Conservation (phyloP, 1,139 yeast genomes). For the Kodamaea alishanica region DNA sequence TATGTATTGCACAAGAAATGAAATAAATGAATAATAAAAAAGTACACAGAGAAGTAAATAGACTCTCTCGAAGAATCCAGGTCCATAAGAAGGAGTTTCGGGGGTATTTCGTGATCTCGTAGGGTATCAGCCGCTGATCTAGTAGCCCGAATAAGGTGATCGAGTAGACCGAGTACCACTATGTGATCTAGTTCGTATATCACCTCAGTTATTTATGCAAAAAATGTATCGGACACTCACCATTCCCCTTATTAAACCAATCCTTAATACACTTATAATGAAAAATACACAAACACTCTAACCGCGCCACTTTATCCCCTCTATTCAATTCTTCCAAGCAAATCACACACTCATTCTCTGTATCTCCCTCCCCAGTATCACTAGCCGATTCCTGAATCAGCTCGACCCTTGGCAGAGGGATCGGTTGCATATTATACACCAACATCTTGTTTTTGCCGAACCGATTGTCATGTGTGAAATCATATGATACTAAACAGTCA, state of each 20-base stretch:
- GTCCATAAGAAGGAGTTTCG: no score
- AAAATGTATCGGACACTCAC: conserved; percentile 81
- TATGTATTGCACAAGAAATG: no score
- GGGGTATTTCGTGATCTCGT: no score
- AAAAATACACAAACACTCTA: conserved; percentile 92
- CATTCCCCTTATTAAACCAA: conserved; percentile 88
- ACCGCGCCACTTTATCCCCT: conserved; percentile 85
- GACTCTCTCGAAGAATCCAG: no score
- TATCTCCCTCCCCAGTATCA: conserved; percentile 19
- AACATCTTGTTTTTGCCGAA: conserved; percentile 69
- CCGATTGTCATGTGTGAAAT: conserved; percentile 59
- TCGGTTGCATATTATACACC: conserved; percentile 68
- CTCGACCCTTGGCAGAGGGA: conserved; percentile 42
- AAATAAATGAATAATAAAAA: no score
- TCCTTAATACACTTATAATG: conserved; percentile 86
- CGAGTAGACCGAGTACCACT: no score
- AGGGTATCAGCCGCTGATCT: no score
- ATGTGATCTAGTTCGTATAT: no score
- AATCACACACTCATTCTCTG: conserved; percentile 79
- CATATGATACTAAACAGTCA: conserved; percentile 62
- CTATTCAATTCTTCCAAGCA: conserved; percentile 85
- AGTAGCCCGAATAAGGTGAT: no score
- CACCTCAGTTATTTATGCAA: conserved; percentile 32
- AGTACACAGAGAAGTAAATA: no score
- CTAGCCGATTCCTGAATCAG: conserved; percentile 23